Evolutionary conservation across 768 basidiomycete species (phyloP), one percentile per base, ranked within the genome.

Genomic region (Brasilioporus rufonigricans): DNA sequence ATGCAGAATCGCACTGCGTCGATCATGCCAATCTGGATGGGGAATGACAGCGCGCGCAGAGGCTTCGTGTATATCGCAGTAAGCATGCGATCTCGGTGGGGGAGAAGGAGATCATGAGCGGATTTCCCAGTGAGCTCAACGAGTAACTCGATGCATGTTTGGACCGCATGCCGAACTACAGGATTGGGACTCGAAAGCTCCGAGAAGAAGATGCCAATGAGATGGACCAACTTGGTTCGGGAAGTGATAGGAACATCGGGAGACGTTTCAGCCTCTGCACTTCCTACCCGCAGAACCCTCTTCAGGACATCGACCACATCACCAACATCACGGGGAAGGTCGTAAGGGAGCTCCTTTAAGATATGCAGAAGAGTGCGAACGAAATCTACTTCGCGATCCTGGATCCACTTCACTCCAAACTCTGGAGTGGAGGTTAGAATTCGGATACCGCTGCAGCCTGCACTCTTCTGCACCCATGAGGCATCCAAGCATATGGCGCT

Each of bases 1-100:
- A 99, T 84, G 67, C 93, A 92, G 69, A 94, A 99, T 11, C 95
- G 89, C 56, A 98, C 85, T 18, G 93, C 93, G 64, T 98, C 97
- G 55, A 98, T 93, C 82, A 98, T 94, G 29, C 95, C 97, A 53
- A 98, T 97, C 70, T 98, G 97, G 64, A 93, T 92, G 16, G 88
- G 80, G 68, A 98, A 95, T 2, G 94, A 94, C 24, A 99, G 80
- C 0, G 97, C 97, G 49, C 97, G 81, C 19, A 99, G 80, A 13
- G 97, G 97, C 66, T 98, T 98, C n/a, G 90, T 91, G 74, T 89
- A 98, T 60, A 99, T 94, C 2, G 88, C 83, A 18, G 84, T 82
- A 36, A 98, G 78, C 74, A 98, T 86, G 29, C 93, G 85, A 58
- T 94, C 92, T 44, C 93, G 87, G 63, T 94, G 88, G 16, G 83